These are phyloP conservation scores for Echria macrotheca DNA, from an alignment of 495 filamentous ascomycete species.

Conservation along the genomic window DNA sequence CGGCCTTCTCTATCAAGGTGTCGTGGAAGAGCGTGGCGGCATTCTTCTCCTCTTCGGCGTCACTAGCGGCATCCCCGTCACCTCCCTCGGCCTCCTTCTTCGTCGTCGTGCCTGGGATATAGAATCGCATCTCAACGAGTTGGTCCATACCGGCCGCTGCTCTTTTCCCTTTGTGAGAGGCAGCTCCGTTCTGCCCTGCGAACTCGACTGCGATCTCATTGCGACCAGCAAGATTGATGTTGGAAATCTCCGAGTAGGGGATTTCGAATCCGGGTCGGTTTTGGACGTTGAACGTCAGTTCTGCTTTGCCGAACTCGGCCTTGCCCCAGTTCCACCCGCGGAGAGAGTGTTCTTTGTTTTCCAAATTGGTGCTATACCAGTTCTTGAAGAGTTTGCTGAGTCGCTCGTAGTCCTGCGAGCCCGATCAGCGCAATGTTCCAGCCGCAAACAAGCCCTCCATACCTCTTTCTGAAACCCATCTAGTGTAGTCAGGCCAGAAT, in stretches of 20 bases:
- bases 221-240: conserved; percentile 95
- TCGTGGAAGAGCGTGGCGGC: conserved; percentile 95
- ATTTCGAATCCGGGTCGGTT: conserved; percentile 97
- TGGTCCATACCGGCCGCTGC: conserved; percentile 83
- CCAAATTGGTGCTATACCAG: conserved; percentile 91
- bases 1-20: conserved; percentile 95
- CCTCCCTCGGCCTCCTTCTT: conserved; percentile 80
- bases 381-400: conserved; percentile 86
- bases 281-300: conserved; percentile 93
- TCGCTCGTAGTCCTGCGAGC: conserved; percentile 75
- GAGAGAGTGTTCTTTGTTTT: conserved; percentile 86
- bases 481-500: conserved; percentile 80
- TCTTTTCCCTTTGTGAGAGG: conserved; percentile 77
- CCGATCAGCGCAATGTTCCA: not conserved
- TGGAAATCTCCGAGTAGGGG: conserved; percentile 94
- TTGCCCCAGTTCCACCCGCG: conserved; percentile 99
- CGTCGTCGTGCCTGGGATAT: conserved; percentile 86
- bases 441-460: conserved; percentile 6
- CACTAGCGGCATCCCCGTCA: conserved; percentile 59
- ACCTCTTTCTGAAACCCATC: conserved; percentile 95
- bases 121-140: conserved; percentile 97
- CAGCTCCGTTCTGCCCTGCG: conserved; percentile 68
- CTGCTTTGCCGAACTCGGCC: conserved; percentile 90
- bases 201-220: conserved; percentile 98
- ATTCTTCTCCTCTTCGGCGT: conserved; percentile 72